Percentiles rank a stretch among this genome's conserved stretches.
Evolutionary conservation across 306 rosid genomes (phyloP).

Genomic region (Malus domestica): DNA sequence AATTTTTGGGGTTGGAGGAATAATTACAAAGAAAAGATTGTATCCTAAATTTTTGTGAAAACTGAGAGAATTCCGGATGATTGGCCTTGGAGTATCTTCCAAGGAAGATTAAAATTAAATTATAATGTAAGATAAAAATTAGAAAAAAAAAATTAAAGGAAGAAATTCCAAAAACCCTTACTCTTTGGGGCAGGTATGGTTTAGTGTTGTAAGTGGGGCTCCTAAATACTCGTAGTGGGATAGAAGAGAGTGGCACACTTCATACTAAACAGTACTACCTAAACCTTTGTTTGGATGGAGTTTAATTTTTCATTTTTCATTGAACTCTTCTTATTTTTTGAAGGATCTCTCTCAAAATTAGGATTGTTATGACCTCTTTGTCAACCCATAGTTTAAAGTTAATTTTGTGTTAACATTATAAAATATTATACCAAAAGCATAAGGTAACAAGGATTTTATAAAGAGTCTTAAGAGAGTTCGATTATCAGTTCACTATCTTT

Average conservation of each 20-base stretch:
- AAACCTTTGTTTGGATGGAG: neutral
- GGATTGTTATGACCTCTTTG: too few species aligned
- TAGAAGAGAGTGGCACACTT: neutral
- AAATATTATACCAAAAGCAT: rapidly evolving
- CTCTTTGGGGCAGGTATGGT: neutral
- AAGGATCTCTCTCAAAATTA: too few species aligned
- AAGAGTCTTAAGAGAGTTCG: too few species aligned
- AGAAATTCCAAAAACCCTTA: neutral
- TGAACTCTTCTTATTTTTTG: too few species aligned
- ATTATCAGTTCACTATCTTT: too few species aligned
- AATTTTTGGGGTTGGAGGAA: neutral
- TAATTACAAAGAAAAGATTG: neutral
- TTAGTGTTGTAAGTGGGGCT: neutral
- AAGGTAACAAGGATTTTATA: rapidly evolving
- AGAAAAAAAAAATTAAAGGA: neutral
- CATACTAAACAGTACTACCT: neutral
- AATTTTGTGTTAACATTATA: too few species aligned
- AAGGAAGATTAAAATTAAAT: neutral
- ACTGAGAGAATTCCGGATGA: neutral
- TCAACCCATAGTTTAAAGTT: too few species aligned
- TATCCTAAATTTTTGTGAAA: neutral
- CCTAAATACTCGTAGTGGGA: neutral
- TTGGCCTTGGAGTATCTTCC: neutral
- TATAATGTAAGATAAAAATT: neutral
- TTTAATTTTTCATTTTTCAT: neutral